Base-by-base conservation (phyloP, 2,329 filamentous ascomycete genomes). In the Pyricularia sp. region DNA sequence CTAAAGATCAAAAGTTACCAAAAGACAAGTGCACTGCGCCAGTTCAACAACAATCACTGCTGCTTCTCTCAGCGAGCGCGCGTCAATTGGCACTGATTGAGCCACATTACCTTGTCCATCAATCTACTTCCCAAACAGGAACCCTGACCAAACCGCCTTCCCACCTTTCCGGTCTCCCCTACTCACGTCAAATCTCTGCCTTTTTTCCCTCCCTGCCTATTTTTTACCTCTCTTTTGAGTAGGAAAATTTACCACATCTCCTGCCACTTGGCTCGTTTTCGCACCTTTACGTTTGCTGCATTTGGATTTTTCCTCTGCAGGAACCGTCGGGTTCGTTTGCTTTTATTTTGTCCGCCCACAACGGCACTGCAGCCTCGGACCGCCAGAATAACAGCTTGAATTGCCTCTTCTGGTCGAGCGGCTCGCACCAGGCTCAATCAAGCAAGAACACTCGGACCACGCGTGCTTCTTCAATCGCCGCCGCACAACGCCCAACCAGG, bases 401-500 rank as follows among this genome's bases (percentile, higher is more conserved):
- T 55, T 55, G 42, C 42, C 42, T 55, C 42, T 55, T 55, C 42
- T 55, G 42, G 42, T 55, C 42, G 42, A 55, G 42, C 42, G 59
- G 64, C 30, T 28, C 65, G 61, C 50, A 68, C 66, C 66, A 68
- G 66, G 33, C 66, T 68, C 66, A 58, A 68, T 68, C 28, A 31
- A 68, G 66, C 66, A 67, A 71, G 70, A 76, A 78, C 78, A 79
- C 81, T 81, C 82, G 79, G 50, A 55, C 42, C 42, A 55, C 42
- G 42, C 42, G 42, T 55, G 42, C 42, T 55, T 55, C 42, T 82
- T 80, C 75, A 82, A 81, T 77, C 77, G 80, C 77, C 42, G 42
- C 42, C 42, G 42, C 42, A 55, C 79, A 78, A 75, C 75, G 75
- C 80, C 82, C 81, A 84, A 84, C 83, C 83, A 83, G 81, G 82